Base-by-base conservation (phyloP, 257 asterid genomes). In the Rehmannia glutinosa region DNA sequence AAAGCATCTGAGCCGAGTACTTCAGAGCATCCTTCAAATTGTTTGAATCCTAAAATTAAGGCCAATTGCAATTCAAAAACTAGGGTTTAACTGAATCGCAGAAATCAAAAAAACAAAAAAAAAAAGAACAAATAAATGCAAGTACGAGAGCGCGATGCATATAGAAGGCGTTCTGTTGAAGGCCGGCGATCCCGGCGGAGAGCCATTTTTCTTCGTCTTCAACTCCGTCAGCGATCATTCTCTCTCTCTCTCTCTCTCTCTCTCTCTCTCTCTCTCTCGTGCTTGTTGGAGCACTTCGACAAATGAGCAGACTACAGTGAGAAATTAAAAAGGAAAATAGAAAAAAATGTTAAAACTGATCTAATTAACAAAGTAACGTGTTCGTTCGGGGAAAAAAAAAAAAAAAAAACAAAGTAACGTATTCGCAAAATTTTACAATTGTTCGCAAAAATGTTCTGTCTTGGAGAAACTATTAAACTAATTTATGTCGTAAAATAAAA, bases 111-210 rank as follows among this genome's bases (percentile, higher is more conserved):
- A 17, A 33, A 53, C 51, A 66, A 51, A 5, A 51, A 6, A n/a
- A n/a, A n/a, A n/a, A n/a, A n/a, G n/a, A n/a, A 10, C 12, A 46
- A 39, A 23, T 24, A 63, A 25, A n/a, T n/a, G n/a, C n/a, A 33
- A 64, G 66, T 93, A 94, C 99, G 75, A 94, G 89, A 39, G 99
- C 99, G 27, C 96, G 97, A 84, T 94, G 97, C 99, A 94, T 94
- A 83, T 82, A 79, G 71, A 88, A 94, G 68, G 99, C 97, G 80
- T 91, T 94, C 84, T 91, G 99, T 41, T 94, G 99, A 74, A 94
- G 92, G 65, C 97, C 97, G 59, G 99, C 78, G 91, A 91, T 78
- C 83, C 96, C 99, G 43, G 96, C 91, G 64, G 97, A 86, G 8
- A 94, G 95, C 92, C 92, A 94, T 80, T 91, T 94, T 28, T 94